Percentiles rank a stretch among this genome's conserved stretches.
Conservation (phyloP, 352 stramenopile genomes). For the Salisapilia sapeloensis region DNA sequence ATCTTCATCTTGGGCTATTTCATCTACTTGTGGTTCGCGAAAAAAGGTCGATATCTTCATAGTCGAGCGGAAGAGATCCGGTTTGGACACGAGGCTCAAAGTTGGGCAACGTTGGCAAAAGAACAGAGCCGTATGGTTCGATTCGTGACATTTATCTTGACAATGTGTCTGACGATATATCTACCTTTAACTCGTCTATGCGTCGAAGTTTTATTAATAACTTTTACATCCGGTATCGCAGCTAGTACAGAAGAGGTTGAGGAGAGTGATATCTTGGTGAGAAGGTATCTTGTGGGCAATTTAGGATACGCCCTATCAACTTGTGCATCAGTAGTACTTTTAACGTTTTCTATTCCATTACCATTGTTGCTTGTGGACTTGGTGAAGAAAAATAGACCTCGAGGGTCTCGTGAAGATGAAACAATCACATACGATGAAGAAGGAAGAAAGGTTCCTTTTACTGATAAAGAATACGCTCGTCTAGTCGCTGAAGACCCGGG, state of each 20-base stretch:
- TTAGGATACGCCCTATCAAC: slow-evolving; percentile 10
- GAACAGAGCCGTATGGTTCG: slow-evolving; percentile 13
- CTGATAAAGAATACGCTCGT: slow-evolving; percentile 25
- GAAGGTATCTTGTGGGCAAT: slow-evolving; percentile 4
- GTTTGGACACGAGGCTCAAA: slow-evolving; percentile 19
- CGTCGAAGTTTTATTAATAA: slow-evolving; percentile 13
- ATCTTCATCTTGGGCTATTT: slow-evolving; percentile 11
- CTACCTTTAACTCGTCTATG: slow-evolving; percentile 18
- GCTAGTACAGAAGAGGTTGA: neutral
- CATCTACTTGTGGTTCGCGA: slow-evolving; percentile 21
- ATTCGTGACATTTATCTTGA: slow-evolving; percentile 18
- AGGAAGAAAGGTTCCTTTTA: slow-evolving; percentile 15
- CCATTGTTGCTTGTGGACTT: slow-evolving; percentile 10
- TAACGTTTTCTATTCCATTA: slow-evolving; percentile 18
- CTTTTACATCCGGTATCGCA: neutral
- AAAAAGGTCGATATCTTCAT: slow-evolving; percentile 14
- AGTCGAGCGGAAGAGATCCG: slow-evolving; percentile 20
- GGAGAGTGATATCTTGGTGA: neutral
- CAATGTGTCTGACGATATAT: slow-evolving; percentile 20
- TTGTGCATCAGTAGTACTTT: slow-evolving; percentile 9
- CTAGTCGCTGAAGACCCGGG: slow-evolving; percentile 16
- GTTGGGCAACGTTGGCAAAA: slow-evolving; percentile 17
- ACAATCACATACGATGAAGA: slow-evolving; percentile 20
- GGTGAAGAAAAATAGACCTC: slow-evolving; percentile 19
- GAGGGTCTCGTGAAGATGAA: slow-evolving; percentile 16